Base-by-base conservation (phyloP, 1,284 basidiomycete species). In the Waitea zeae region DNA sequence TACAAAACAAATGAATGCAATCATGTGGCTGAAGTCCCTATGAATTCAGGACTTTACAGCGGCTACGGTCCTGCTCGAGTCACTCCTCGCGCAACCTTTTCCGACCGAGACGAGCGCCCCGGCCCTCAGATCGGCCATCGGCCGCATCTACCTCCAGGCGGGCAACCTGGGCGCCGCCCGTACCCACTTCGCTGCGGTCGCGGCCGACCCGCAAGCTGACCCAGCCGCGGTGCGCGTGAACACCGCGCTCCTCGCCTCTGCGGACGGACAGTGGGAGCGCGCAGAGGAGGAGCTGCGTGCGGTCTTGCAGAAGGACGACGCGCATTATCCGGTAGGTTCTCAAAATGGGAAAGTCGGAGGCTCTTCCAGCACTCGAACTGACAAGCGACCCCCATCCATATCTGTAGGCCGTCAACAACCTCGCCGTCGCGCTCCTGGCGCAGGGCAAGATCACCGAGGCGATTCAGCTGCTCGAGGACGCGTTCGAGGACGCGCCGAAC, bases 31-130 rank as follows among this genome's bases (percentile, higher is more conserved):
- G n/a, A n/a, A n/a, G n/a, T n/a, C n/a, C n/a, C n/a, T n/a, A n/a
- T n/a, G n/a, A n/a, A n/a, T n/a, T n/a, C 38, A 83, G 79, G 81
- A 86, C 43, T 73, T 64, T 42, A 53, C 65, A 28, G 75, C 77
- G 5, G 80, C 81, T 0, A 57, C 67, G 6, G 61, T 56, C 36
- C 52, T 82, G 15, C 65, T 81, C 19, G 66, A 67, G 39, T 73
- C 74, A 2, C 61, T 83, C 9, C 75, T 66, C 45, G 47, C 49
- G 3, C 61, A 70, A 36, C 24, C 45, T 30, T n/a, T 26, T 7
- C 22, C 22, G 7, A 45, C 49, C 3, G 41, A 39, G 5, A 43
- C 48, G 2, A 50, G 59, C 2, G 66, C 67, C 3, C 60, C 72
- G 6, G 57, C 67, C 12, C 54, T 86, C 3, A 67, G 67, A 31